Percentiles rank a stretch among this genome's conserved stretches.
Evolutionary conservation across 2,329 filamentous ascomycete genomes (phyloP).

Genomic region (Clonostachys sp.): DNA sequence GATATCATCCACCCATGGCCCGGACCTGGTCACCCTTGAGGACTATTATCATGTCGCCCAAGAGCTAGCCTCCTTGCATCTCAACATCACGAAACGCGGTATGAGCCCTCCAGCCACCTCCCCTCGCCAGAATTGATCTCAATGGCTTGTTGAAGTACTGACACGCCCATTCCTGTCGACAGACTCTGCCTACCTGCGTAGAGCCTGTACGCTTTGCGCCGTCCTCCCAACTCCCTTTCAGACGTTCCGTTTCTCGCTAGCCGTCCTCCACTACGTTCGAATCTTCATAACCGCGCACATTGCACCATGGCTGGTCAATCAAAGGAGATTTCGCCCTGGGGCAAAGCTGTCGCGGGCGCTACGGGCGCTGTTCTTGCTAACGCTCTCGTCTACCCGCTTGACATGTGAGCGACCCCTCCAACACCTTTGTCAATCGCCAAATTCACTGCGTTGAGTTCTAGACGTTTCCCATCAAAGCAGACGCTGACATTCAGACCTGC

Average conservation of each 20-base stretch:
- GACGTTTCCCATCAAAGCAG: slow-evolving; percentile 1
- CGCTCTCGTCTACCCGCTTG: slow-evolving; percentile 89
- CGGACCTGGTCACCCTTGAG: too few relatives aligned
- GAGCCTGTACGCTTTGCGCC: too few relatives aligned
- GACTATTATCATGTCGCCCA: too few relatives aligned
- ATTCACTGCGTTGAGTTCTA: background rate
- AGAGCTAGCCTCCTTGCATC: too few relatives aligned
- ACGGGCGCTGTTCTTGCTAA: slow-evolving; percentile 93
- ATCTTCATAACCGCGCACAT: background rate
- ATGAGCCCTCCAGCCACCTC: too few relatives aligned
- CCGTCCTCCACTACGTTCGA: background rate
- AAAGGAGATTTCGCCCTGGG: slow-evolving; percentile 85
- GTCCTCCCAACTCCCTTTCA: background rate
- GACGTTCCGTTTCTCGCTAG: background rate
- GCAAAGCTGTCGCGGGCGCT: slow-evolving; percentile 85
- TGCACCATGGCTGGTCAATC: slow-evolving; percentile 30
- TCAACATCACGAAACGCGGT: too few relatives aligned
- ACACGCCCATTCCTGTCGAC: too few relatives aligned
- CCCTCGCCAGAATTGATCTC: too few relatives aligned
- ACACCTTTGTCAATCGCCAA: background rate
- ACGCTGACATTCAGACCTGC: background rate
- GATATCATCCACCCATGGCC: too few relatives aligned
- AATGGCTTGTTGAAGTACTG: too few relatives aligned
- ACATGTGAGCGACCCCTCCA: slow-evolving; percentile 66
- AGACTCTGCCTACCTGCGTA: too few relatives aligned